Evolutionary conservation across 768 basidiomycete species (phyloP), one percentile per base, ranked within the genome.

Genomic region (Rossbeevera mucosa): DNA sequence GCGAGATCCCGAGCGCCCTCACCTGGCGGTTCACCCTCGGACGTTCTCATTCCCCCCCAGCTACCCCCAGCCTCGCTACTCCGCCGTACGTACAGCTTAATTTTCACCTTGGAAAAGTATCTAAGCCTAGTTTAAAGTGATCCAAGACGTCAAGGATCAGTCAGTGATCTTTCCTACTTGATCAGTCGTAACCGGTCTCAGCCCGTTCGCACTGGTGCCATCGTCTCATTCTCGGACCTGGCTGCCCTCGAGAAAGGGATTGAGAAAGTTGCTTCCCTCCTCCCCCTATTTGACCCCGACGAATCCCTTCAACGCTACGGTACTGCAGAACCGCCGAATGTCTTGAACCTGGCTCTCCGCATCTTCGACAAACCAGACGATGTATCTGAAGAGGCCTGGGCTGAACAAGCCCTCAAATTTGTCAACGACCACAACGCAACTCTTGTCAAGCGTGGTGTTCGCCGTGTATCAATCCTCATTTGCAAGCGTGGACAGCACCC

Each of bases 11-110:
- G 12, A 79, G 80, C 56, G 81, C 88, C 46, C 78, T 95, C 22
- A 91, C 85, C 5, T 98, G 96, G 96, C 81, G 91, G 36, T 99
- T 99, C 82, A 94, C 93, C 68, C 79, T 98, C 41, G 90, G 92
- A 42, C 86, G 86, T 64, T 86, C 89, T 1, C 88, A 89, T 66
- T 89, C 89, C 16, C 88, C 89, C 28, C 91, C 91, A 1, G 78
- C 88, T 5, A 94, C 93, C 3, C 93, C 92, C 50, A 80, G 80
- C 25, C 73, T 88, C 44, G 70, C 74, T 25, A 31, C 63, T 36
- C 67, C 28, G 2, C 28, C 65, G 67, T 69, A 47, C 63, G 67
- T 63, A 9, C 13, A 14, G 7, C 24, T 14, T 44, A 9, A 1
- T 21, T 20, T 12, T 1, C 4, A 38, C 18, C 18, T 18, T 38